phyloP scores from a whole-genome alignment of 2,329 filamentous ascomycete genomes.

The Colletotrichum eleusines region DNA sequence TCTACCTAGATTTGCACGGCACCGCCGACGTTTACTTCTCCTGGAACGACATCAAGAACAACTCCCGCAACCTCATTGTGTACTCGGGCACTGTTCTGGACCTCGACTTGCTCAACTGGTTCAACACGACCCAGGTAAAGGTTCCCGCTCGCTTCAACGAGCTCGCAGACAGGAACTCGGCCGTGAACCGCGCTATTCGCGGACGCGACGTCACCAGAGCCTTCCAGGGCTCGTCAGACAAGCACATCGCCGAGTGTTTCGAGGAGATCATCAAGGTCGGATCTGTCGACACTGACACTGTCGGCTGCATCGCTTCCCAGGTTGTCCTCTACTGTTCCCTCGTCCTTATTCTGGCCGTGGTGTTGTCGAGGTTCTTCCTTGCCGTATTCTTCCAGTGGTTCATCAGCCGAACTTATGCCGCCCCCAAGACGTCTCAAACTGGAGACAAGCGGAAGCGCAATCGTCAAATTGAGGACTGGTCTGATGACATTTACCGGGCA shows the following conservation, averaged over 20 bases:
- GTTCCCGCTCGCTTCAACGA: constrained; percentile 84
- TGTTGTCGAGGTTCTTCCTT: constrained; percentile 86
- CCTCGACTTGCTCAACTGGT: constrained; percentile 88
- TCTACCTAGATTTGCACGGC: constrained; percentile 76
- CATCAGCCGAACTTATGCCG: constrained; percentile 85
- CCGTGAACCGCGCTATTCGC: constrained; percentile 72
- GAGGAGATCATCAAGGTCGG: constrained; percentile 96
- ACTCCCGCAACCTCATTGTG: constrained; percentile 88
- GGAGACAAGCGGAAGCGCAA: constrained; percentile 86
- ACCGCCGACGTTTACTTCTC: constrained; percentile 94
- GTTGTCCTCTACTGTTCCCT: constrained; percentile 96
- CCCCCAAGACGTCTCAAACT: constrained; percentile 85
- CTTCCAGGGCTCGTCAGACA: constrained; percentile 84
- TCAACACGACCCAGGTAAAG: constrained; percentile 83
- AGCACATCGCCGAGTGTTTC: constrained; percentile 86
- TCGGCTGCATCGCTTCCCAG: constrained; percentile 97
- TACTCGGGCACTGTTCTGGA: constrained; percentile 96
- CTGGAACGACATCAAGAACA: constrained; percentile 94
- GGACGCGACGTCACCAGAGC: constrained; percentile 91
- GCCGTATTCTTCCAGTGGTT: constrained; percentile 98
- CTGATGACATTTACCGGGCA: constrained; percentile 95
- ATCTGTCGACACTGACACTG: constrained; percentile 93
- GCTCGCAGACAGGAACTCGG: constrained; percentile 75
- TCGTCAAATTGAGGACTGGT: constrained; percentile 97
- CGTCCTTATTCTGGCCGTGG: constrained; percentile 91